Conservation (phyloP, 2,329 filamentous ascomycete genomes). For the Juglanconis oblonga region DNA sequence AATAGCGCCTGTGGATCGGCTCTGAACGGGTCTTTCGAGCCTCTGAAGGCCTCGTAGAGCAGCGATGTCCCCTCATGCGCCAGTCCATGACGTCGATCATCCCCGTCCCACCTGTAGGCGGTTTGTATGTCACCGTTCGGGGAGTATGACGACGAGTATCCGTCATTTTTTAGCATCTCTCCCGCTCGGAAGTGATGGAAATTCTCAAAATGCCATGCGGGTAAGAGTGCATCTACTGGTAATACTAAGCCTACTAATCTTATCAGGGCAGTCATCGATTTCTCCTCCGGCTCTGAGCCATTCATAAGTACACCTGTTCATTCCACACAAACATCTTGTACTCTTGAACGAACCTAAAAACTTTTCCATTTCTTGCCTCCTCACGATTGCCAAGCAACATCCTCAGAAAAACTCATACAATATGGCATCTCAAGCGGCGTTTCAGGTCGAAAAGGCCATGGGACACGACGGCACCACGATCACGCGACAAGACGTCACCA, state of each 20-base stretch:
- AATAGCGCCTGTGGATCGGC: too few relatives aligned
- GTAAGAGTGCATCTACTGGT: background rate
- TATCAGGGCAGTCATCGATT: too few relatives aligned
- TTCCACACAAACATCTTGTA: too few relatives aligned
- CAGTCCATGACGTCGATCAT: constrained; percentile 5
- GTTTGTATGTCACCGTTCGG: background rate
- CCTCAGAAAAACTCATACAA: background rate
- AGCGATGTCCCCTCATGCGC: background rate
- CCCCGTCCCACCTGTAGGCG: background rate
- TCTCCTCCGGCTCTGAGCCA: too few relatives aligned
- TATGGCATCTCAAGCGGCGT: constrained; percentile 67
- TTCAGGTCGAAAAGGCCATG: constrained; percentile 61
- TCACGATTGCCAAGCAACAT: too few relatives aligned
- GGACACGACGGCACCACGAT: constrained; percentile 65
- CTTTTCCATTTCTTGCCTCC: background rate
- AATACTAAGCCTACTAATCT: background rate
- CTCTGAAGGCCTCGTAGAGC: background rate
- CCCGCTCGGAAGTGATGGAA: background rate
- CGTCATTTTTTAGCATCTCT: background rate
- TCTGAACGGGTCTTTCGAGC: too few relatives aligned
- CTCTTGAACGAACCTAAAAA: background rate
- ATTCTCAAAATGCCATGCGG: background rate
- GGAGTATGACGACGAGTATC: background rate
- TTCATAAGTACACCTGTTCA: too few relatives aligned
- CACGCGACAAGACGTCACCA: constrained; percentile 67